These are phyloP conservation scores for Penicillium freii DNA, from an alignment of 2,329 filamentous ascomycete genomes.

Conservation along the genomic window DNA sequence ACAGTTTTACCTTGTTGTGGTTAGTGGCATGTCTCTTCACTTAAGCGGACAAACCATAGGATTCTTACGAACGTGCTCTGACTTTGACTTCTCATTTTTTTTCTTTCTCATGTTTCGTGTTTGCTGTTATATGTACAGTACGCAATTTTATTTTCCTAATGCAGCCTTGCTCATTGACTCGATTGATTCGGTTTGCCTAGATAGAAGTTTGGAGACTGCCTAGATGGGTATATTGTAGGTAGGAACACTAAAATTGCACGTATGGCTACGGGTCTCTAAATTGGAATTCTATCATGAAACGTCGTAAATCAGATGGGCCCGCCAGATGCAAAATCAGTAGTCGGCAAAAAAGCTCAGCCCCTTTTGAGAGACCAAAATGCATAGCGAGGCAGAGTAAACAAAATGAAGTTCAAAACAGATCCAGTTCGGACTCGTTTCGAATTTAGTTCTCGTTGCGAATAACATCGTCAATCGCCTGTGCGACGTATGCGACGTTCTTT, in stretches of 20 bases:
- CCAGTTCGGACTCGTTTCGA: not conserved
- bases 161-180: conserved; percentile 8
- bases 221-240: not conserved
- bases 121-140: conserved; percentile 21
- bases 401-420: not conserved
- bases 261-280: conserved; percentile 7
- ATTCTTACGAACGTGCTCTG: conserved; percentile 16
- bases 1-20: conserved; percentile 15
- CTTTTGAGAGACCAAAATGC: conserved; percentile 1
- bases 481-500: conserved; percentile 42
- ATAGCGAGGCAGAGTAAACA: not conserved
- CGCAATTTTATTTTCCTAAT: conserved; percentile 16
- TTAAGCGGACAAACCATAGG: conserved; percentile 5
- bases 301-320: conserved; percentile 19
- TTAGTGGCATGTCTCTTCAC: conserved; percentile 10
- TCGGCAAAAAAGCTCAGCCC: not conserved
- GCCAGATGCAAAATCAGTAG: conserved; percentile 16
- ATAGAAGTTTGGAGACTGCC: not conserved
- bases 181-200: not conserved
- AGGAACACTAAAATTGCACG: not conserved
- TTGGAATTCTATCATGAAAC: conserved; percentile 24
- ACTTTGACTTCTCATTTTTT: conserved; percentile 5
- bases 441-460: conserved; percentile 35
- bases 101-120: conserved; percentile 13
- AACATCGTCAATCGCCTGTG: conserved; percentile 39